Evolutionary conservation across 257 asterid species (phyloP).

Genomic region (Linderniella brevidens): DNA sequence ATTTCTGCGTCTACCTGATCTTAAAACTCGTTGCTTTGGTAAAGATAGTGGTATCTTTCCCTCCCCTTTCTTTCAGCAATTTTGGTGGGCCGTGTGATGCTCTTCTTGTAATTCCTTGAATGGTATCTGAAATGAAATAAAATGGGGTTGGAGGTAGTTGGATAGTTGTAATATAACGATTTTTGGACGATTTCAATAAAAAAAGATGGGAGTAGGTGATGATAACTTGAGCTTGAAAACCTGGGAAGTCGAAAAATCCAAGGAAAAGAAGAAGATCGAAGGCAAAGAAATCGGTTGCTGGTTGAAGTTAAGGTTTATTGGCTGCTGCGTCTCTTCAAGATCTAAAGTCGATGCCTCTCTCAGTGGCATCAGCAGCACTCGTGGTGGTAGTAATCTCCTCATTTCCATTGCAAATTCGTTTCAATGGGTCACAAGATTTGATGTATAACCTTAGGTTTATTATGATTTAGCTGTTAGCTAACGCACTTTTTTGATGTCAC

Average conservation of each 20-base stretch:
- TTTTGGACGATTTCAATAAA: not conserved
- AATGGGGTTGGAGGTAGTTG: too few relatives aligned
- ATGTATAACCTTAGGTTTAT: too few relatives aligned
- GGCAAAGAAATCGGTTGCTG: not conserved
- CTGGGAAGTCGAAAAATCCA: not conserved
- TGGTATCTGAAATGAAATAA: too few relatives aligned
- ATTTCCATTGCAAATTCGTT: not conserved
- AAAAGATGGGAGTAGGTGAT: conserved; percentile 1
- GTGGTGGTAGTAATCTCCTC: not conserved
- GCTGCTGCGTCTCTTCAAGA: conserved; percentile 1
- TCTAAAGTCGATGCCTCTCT: conserved; percentile 5
- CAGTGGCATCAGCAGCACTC: conserved; percentile 4
- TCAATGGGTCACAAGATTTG: too few relatives aligned
- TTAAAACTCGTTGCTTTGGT: too few relatives aligned
- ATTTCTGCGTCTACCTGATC: too few relatives aligned
- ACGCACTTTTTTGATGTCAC: not conserved
- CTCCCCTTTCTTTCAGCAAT: too few relatives aligned
- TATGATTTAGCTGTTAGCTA: not conserved
- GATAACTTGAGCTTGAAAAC: not conserved
- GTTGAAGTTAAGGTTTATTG: not conserved
- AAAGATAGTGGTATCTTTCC: too few relatives aligned
- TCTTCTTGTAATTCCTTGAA: too few relatives aligned
- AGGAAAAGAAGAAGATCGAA: not conserved
- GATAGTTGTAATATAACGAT: too few relatives aligned
- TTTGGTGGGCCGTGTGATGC: too few relatives aligned